Percentiles rank a stretch among this genome's conserved stretches.
phyloP scores from a whole-genome alignment of 1,284 basidiomycete genomes.

The Somion occarium region DNA sequence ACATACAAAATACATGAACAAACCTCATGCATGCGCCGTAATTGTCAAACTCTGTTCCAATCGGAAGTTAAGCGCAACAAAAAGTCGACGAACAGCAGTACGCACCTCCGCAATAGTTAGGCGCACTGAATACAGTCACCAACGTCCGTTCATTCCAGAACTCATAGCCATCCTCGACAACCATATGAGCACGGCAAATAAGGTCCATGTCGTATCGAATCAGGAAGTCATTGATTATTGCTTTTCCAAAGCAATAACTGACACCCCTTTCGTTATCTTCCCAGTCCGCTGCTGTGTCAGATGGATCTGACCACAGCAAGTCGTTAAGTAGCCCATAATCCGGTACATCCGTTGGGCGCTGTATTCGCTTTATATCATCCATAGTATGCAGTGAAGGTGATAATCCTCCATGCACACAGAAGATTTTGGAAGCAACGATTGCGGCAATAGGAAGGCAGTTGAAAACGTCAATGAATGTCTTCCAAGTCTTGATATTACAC shows the following conservation, averaged over 20 bases:
- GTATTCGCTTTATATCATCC: slow-evolving; percentile 99
- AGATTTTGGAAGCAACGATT: slow-evolving; percentile 98
- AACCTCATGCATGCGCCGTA: slow-evolving; percentile 95
- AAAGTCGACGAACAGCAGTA: slow-evolving; percentile 16
- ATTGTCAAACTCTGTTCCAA: slow-evolving; percentile 86
- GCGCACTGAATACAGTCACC: slow-evolving; percentile 98
- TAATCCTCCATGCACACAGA: slow-evolving; percentile 98
- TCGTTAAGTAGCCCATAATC: slow-evolving; percentile 98
- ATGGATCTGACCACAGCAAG: slow-evolving; percentile 97
- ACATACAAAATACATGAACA: slow-evolving; percentile 11
- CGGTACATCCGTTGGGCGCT: slow-evolving; percentile 98
- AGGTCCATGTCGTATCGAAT: slow-evolving; percentile 96
- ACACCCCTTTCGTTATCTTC: slow-evolving; percentile 99
- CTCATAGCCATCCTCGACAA: slow-evolving; percentile 99
- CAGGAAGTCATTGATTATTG: slow-evolving; percentile 95
- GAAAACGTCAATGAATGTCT: slow-evolving; percentile 99
- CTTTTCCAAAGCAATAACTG: slow-evolving; percentile 98
- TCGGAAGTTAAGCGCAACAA: slow-evolving; percentile 14
- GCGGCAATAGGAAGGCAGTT: slow-evolving; percentile 98
- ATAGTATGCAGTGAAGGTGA: slow-evolving; percentile 97
- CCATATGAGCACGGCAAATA: slow-evolving; percentile 99
- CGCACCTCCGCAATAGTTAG: slow-evolving; percentile 95
- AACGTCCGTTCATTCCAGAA: slow-evolving; percentile 99
- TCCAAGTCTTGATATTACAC: slow-evolving; percentile 99
- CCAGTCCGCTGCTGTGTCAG: slow-evolving; percentile 97